Evolutionary conservation across 2,329 filamentous ascomycete species (phyloP).

Genomic region (Aspergillus ibericus): DNA sequence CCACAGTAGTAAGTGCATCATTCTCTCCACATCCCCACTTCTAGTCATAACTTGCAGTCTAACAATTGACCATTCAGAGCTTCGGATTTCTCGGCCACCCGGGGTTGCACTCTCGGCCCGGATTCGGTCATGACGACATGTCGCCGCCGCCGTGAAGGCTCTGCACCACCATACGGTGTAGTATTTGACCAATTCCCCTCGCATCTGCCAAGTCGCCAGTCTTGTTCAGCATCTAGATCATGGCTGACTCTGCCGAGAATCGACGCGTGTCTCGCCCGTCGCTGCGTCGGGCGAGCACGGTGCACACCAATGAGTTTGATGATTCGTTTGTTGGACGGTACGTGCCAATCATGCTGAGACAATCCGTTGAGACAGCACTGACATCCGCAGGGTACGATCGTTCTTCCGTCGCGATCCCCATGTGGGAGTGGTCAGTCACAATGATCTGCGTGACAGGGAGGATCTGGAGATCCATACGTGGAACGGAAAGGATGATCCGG

Average conservation of each 20-base stretch:
- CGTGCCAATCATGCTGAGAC: not conserved
- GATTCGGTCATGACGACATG: slow-evolving; percentile 19
- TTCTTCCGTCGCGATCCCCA: slow-evolving; percentile 27
- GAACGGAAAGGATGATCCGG: slow-evolving; percentile 30
- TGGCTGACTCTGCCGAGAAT: not conserved
- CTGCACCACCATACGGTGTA: too few species aligned
- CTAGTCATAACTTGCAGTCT: not conserved
- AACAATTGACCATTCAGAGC: not conserved
- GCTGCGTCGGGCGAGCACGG: slow-evolving; percentile 19
- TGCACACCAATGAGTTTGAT: slow-evolving; percentile 27
- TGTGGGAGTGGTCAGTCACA: slow-evolving; percentile 24
- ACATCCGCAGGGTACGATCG: slow-evolving; percentile 18
- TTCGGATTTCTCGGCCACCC: not conserved
- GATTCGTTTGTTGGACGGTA: slow-evolving; percentile 26
- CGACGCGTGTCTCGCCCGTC: slow-evolving; percentile 1
- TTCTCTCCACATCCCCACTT: not conserved
- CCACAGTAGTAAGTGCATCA: too few species aligned
- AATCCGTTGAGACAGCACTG: too few species aligned
- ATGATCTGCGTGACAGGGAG: slow-evolving; percentile 21
- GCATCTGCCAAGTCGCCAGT: not conserved
- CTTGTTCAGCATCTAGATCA: not conserved
- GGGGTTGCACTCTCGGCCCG: not conserved
- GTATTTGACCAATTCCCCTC: not conserved
- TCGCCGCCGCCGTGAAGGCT: not conserved
- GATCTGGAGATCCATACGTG: slow-evolving; percentile 33